Conservation (phyloP, 1,284 basidiomycete species). For the Malassezia psittaci region DNA sequence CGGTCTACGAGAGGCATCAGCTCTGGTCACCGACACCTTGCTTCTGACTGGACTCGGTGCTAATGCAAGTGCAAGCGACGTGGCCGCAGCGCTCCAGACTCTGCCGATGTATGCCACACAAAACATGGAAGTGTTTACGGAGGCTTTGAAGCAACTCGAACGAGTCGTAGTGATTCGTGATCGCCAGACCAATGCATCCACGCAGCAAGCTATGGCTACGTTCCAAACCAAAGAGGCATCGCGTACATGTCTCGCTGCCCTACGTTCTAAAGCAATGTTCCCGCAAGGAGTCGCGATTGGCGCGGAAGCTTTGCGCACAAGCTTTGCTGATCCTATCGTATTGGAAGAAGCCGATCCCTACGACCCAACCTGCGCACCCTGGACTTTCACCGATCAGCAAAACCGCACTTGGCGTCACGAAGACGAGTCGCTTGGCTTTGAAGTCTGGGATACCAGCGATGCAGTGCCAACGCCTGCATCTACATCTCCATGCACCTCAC, state of each 20-base stretch:
- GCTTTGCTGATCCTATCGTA: constrained; percentile 12
- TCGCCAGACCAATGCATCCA: constrained; percentile 3
- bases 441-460: constrained; percentile 8
- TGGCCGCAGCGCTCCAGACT: constrained; percentile 3
- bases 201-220: background rate
- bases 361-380: constrained; percentile 14
- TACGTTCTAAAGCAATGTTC: constrained; percentile 1
- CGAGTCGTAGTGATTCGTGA: constrained; percentile 13
- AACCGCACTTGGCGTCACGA: constrained; percentile 14
- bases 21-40: constrained; percentile 9
- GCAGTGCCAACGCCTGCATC: background rate
- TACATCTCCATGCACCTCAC: constrained; percentile 2
- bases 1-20: constrained; percentile 13
- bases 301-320: background rate
- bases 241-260: background rate
- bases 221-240: constrained; percentile 10
- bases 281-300: constrained; percentile 3
- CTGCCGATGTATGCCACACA: background rate
- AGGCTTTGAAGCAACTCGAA: background rate
- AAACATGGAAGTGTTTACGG: background rate
- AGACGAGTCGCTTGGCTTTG: constrained; percentile 14
- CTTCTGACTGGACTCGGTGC: constrained; percentile 7
- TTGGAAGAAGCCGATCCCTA: constrained; percentile 17
- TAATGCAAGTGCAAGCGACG: background rate
- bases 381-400: constrained; percentile 5